Evolutionary conservation across 2,329 filamentous ascomycete genomes (phyloP).

Genomic region (Tolypocladium guangdongense): DNA sequence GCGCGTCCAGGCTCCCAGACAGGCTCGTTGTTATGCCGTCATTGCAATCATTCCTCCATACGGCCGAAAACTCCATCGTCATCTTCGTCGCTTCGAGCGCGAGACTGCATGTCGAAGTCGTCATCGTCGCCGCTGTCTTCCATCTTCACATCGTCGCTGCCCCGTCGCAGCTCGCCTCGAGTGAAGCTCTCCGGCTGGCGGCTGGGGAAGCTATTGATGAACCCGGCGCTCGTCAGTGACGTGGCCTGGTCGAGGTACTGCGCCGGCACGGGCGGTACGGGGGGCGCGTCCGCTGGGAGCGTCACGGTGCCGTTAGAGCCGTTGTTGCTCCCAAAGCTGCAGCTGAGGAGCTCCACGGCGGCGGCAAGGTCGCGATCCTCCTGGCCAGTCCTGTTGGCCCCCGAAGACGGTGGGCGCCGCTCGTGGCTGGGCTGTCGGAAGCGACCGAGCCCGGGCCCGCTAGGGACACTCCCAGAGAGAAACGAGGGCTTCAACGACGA

Average conservation of each 20-base stretch:
- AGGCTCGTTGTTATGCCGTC: slow-evolving; percentile 3
- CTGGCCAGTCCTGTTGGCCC: slow-evolving; percentile 62
- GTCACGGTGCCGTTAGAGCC: slow-evolving; percentile 53
- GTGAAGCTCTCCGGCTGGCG: slow-evolving; percentile 56
- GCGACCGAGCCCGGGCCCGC: slow-evolving; percentile 39
- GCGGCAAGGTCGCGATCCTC: slow-evolving; percentile 84
- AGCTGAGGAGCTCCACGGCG: slow-evolving; percentile 80
- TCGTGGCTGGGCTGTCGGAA: slow-evolving; percentile 68
- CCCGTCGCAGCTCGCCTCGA: slow-evolving; percentile 40
- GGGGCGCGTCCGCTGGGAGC: slow-evolving; percentile 64
- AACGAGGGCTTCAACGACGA: slow-evolving; percentile 34
- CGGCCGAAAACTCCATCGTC: slow-evolving; percentile 92
- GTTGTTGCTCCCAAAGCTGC: slow-evolving; percentile 71
- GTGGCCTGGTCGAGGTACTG: slow-evolving; percentile 58
- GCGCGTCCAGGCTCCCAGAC: not conserved
- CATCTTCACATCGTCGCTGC: slow-evolving; percentile 53
- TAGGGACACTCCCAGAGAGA: slow-evolving; percentile 36
- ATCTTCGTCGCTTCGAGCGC: slow-evolving; percentile 69
- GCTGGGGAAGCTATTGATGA: slow-evolving; percentile 52
- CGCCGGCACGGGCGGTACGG: slow-evolving; percentile 76
- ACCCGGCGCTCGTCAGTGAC: slow-evolving; percentile 47
- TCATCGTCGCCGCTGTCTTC: slow-evolving; percentile 61
- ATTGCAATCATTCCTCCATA: slow-evolving; percentile 70
- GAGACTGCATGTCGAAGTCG: slow-evolving; percentile 50
- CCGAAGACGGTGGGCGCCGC: slow-evolving; percentile 67